Conservation (phyloP, 2,329 filamentous ascomycete genomes). For the Albifimbria verrucaria region DNA sequence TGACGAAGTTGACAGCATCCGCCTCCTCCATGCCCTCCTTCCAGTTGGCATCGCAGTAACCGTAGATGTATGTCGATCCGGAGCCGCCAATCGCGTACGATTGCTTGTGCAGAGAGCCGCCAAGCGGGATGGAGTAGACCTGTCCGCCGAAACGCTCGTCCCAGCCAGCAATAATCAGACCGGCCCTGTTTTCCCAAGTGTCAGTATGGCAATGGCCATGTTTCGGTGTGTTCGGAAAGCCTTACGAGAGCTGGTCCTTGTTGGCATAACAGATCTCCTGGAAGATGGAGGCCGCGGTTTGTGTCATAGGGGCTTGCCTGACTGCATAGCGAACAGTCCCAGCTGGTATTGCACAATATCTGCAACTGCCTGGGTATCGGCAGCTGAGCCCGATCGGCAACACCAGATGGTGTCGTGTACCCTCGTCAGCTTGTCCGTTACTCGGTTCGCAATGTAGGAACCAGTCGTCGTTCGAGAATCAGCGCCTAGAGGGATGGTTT, state of each 20-base stretch:
- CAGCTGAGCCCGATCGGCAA: constrained; percentile 94
- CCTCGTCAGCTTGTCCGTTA: constrained; percentile 98
- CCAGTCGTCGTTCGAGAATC: constrained; percentile 97
- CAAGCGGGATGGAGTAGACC: constrained; percentile 95
- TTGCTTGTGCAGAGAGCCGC: constrained; percentile 96
- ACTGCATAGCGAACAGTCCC: constrained; percentile 85
- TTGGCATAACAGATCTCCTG: constrained; percentile 98
- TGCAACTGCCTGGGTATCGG: constrained; percentile 95
- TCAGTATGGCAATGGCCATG: constrained; percentile 11
- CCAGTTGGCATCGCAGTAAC: constrained; percentile 97
- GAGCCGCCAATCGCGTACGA: constrained; percentile 93
- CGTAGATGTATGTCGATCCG: constrained; percentile 98
- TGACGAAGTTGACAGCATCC: constrained; percentile 90
- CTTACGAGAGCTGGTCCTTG: constrained; percentile 87
- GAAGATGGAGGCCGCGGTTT: constrained; percentile 93
- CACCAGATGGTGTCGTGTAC: constrained; percentile 99
- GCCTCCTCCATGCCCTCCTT: constrained; percentile 89
- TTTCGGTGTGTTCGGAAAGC: constrained; percentile 7
- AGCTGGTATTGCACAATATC: constrained; percentile 98
- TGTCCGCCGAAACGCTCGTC: constrained; percentile 93
- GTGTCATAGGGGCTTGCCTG: constrained; percentile 90
- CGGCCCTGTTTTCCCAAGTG: constrained; percentile 58
- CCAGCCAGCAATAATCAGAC: constrained; percentile 98
- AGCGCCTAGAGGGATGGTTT: constrained; percentile 54
- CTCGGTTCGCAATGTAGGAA: constrained; percentile 97